Conservation (phyloP, 768 basidiomycete species). For the Tricholoma terreum region DNA sequence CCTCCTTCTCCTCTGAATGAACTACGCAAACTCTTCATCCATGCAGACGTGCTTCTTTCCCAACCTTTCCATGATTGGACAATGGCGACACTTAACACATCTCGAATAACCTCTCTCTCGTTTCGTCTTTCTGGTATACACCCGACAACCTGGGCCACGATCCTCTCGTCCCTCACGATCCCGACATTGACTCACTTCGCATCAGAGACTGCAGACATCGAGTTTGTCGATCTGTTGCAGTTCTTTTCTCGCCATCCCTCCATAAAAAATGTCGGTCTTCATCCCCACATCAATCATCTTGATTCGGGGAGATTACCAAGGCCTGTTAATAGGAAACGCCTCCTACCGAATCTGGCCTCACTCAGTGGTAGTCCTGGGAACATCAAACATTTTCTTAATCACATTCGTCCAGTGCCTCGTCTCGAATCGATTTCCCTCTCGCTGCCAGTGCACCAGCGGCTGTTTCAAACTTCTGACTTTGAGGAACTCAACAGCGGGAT, state of each 20-base stretch:
- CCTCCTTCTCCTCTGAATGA: constrained; percentile 1
- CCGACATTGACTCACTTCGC: constrained; percentile 18
- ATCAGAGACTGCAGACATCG: constrained; percentile 12
- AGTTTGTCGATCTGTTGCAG: constrained; percentile 16
- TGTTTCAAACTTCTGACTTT: constrained; percentile 15
- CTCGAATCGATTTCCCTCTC: constrained; percentile 13
- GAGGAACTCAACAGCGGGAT: constrained; percentile 12
- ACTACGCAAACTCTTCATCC: constrained; percentile 13
- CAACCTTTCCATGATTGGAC: constrained; percentile 23
- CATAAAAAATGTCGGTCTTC: constrained; percentile 17
- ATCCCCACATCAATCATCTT: constrained; percentile 12
- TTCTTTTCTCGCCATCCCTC: constrained; percentile 25
- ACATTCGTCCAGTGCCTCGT: constrained; percentile 7
- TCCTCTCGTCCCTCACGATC: constrained; percentile 19
- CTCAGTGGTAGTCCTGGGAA: constrained; percentile 19
- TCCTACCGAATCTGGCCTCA: constrained; percentile 14
- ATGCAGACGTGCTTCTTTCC: constrained; percentile 18
- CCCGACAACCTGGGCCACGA: constrained; percentile 12
- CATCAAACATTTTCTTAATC: constrained; percentile 13
- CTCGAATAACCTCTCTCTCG: constrained; percentile 18
- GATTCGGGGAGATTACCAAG: background rate
- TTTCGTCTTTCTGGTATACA: constrained; percentile 13
- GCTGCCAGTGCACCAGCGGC: constrained; percentile 19
- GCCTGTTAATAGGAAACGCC: constrained; percentile 4
- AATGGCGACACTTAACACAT: constrained; percentile 13